Evolutionary conservation across 352 stramenopile species (phyloP).

Genomic region (Globisporangium parvum): DNA sequence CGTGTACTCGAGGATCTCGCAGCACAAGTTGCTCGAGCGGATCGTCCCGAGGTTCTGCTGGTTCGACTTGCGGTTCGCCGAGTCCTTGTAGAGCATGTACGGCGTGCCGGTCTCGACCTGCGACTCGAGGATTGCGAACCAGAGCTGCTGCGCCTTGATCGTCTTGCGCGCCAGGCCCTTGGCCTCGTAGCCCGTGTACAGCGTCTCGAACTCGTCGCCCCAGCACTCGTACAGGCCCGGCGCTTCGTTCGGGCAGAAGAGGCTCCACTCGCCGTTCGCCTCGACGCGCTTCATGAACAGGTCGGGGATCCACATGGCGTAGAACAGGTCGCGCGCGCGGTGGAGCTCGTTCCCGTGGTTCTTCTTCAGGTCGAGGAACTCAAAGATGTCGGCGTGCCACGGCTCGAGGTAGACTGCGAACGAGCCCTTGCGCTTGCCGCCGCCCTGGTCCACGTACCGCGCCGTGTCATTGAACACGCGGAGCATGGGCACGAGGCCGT

Average conservation of each 20-base stretch:
- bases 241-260: constrained; percentile 99
- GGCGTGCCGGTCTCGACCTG: constrained; percentile 99
- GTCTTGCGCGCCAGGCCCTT: constrained; percentile 93
- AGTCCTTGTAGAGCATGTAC: constrained; percentile 99
- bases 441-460: constrained; percentile 98
- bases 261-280: constrained; percentile 93
- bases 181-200: constrained; percentile 96
- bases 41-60: constrained; percentile 99
- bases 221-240: constrained; percentile 92
- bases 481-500: constrained; percentile 99
- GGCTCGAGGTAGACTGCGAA: constrained; percentile 99
- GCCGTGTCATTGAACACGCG: constrained; percentile 99
- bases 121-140: constrained; percentile 97
- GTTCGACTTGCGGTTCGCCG: constrained; percentile 98
- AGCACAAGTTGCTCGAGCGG: constrained; percentile 98
- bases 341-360: constrained; percentile 99
- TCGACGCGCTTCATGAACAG: constrained; percentile 99
- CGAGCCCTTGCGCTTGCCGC: constrained; percentile 96
- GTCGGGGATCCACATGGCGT: constrained; percentile 98
- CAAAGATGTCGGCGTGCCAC: constrained; percentile 98
- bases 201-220: constrained; percentile 93
- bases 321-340: constrained; percentile 97
- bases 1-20: constrained; percentile 99
- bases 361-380: constrained; percentile 98
- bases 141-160: constrained; percentile 97